Evolutionary conservation across 176 grass and related monocot genomes (phyloP).

Genomic region (Zoysia pacifica): DNA sequence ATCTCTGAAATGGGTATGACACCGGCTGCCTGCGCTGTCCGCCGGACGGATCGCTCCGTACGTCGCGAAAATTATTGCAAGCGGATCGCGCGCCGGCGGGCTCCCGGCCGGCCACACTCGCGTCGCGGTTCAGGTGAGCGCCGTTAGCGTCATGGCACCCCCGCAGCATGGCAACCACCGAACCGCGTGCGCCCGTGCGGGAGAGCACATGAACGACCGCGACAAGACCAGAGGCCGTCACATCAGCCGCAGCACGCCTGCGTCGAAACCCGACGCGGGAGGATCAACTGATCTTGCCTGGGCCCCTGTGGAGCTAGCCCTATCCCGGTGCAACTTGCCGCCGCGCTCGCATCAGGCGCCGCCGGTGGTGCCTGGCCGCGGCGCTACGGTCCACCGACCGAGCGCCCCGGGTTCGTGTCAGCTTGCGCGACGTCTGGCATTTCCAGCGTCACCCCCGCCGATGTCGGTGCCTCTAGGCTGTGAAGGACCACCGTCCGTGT

Average conservation of each 20-base stretch:
- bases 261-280: not conserved
- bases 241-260: slow-evolving; percentile 4
- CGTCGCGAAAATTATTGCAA: slow-evolving; percentile 6
- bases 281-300: not conserved
- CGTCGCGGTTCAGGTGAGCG: slow-evolving; percentile 1
- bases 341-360: too few species aligned
- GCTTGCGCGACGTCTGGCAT: not conserved
- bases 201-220: slow-evolving; percentile 46
- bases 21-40: slow-evolving; percentile 23
- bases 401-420: not conserved
- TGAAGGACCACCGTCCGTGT: slow-evolving; percentile 23
- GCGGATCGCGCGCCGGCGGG: not conserved
- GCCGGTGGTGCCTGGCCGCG: not conserved
- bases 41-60: not conserved
- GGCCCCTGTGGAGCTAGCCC: not conserved
- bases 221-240: slow-evolving; percentile 47
- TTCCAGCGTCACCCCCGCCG: too few species aligned
- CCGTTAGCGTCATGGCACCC: slow-evolving; percentile 45
- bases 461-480: slow-evolving; percentile 5
- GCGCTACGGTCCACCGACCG: slow-evolving; percentile 45
- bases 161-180: not conserved
- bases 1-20: too few species aligned
- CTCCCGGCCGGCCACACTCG: slow-evolving; percentile 27
- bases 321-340: slow-evolving; percentile 50
- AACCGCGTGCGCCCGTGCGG: not conserved